Base-by-base conservation (phyloP, 208 protist species). In the Trypanosoma platydactyli region DNA sequence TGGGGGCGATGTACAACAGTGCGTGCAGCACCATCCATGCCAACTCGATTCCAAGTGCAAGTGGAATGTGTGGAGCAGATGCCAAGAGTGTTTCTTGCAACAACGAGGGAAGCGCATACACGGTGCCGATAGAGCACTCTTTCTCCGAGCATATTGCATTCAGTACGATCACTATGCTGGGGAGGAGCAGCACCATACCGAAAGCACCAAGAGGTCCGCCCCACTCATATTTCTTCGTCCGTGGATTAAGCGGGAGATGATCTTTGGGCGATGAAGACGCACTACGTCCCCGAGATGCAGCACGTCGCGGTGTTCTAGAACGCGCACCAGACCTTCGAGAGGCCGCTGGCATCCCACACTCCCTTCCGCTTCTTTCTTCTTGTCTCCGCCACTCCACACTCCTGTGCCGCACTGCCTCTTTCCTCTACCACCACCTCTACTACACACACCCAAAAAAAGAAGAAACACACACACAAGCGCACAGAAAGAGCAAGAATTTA, bases 171-270 rank as follows among this genome's bases (percentile, higher is more conserved):
- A 95, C 89, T 38, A 89, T 68, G 3, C 54, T 24, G 0, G 89
- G 89, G 4, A 95, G 81, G 12, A 84, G 49, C 18, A 81, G 0
- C 11, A 92, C 72, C 72, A 93, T 83, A 27, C 58, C 68, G 16
- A 78, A 38, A 12, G 59, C 79, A 9, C 89, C 89, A 5, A 83
- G 4, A 11, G 89, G 86, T 30, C 89, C 89, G 20, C 86, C 86
- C 86, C 89, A 95, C 66, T 95, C 83, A 53, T 86, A 95, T 0
- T 48, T 53, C 20, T 49, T 79, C 16, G 83, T 92, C 41, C 61
- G 69, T 11, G 85, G 88, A 61, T 94, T 83, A 41, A 88, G 70
- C 27, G 50, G 16, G 6, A 40, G 0, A 50, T 13, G 9, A 24
- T 24, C 20, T 45, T 46, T 59, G 9, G 11, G 56, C 27, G 46